Evolutionary conservation across 148 eudicot genomes (phyloP), one percentile per base, ranked within the genome.

Genomic region (Diospyros kaki): DNA sequence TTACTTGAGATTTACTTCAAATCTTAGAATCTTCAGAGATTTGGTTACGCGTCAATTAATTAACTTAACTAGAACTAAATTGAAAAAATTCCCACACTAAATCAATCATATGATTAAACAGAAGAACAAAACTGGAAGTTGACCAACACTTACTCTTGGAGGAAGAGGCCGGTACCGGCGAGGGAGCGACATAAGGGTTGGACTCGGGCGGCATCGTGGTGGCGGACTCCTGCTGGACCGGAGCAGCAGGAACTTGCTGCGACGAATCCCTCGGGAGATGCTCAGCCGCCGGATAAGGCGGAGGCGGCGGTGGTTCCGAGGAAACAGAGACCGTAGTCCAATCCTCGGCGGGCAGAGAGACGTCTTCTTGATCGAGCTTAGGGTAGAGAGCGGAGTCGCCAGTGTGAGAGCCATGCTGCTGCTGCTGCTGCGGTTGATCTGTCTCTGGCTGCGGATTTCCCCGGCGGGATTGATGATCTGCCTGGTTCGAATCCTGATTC

Each of bases 191-290:
- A 58, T 94, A 94, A 50, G 97, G 98, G 61, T 94, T 94, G 8
- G 93, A 88, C 69, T 91, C 93, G 1, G 80, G 38, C 1, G 98
- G 98, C 93, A 91, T 83, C 73, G 94, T 81, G 76, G 93, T 84
- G 69, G 97, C 84, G 18, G 75, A 59, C 12, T 72, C 68, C 4
- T 68, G 80, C 41, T 69, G 15, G 14, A 58, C 48, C 7, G 78
- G 68, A 45, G 66, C 28, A 28, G 28, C 28, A 28, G 28, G 28
- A 28, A 53, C 80, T 43, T 71, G 62, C 0, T 76, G 78, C 13
- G 70, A 39, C 6, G 68, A 69, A 48, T 50, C 61, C 44, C 79
- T 68, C 11, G 82, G 63, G 2, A 64, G 58, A n/a, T 60, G 68
- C 17, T 12, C 28, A 4, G 73, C 64, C 4, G 42, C 71, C 38